Evolutionary conservation across 2,329 filamentous ascomycete genomes (phyloP), one percentile per base, ranked within the genome.

Genomic region (Ceratocystis lukuohia): DNA sequence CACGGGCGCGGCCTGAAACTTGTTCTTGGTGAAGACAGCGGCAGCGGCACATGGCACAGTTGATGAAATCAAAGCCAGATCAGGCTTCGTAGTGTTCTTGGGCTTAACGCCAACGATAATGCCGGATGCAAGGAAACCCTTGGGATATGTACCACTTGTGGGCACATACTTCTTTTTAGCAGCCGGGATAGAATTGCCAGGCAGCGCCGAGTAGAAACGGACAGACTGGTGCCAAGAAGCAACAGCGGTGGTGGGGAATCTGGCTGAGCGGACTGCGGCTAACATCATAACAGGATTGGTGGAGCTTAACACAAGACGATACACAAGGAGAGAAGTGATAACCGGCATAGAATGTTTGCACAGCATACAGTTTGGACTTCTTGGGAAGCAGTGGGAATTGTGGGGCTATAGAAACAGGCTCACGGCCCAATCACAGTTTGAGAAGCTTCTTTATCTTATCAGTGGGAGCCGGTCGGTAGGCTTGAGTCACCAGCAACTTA

Each of bases 11-110:
- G 94, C 94, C 77, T 96, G 92, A 78, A 99, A 99, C 76, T 93
- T 92, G 79, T 99, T 99, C 76, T 91, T 95, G 65, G 94, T 99
- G 78, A 97, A 96, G 59, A 97, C 92, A 5, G 91, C 94, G 0
- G 92, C 91, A 8, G 88, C 92, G 5, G 89, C 83, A 75, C 91
- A 96, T 65, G 92, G 91, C 64, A 81, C 82, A 72, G 96, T 90
- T 5, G 94, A 97, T 20, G 88, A 86, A 70, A 99, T 83, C 70
- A 99, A 82, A 45, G 92, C 91, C 62, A 99, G 83, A 75, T 99
- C 94, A 41, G 93, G 91, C 76, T 92, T 92, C 69, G 84, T 88
- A 63, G 89, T 96, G 77, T 97, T 97, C 70, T 87, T 87, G 15
- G 91, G 85, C 79, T 99, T 99, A 71, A 99, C 91, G 65, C 94